Percentiles rank a stretch among this genome's conserved stretches.
These are phyloP conservation scores for Termitomyces sp. DNA, from an alignment of 768 basidiomycete genomes.

Conservation along the genomic window DNA sequence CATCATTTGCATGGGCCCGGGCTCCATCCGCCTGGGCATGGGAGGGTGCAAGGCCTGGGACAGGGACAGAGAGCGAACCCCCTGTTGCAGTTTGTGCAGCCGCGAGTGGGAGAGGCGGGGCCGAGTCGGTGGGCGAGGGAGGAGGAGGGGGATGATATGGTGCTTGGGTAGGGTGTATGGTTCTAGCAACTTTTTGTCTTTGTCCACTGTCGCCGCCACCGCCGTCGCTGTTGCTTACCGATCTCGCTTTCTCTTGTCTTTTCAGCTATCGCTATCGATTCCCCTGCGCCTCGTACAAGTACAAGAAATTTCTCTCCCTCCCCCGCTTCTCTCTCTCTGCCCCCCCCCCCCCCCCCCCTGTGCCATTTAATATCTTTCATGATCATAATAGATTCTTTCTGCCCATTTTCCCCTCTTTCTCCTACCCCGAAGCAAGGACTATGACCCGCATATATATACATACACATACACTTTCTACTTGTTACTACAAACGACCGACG, in stretches of 20 bases:
- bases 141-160: slow-evolving; percentile 12
- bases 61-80: slow-evolving; percentile 2
- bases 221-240: background rate
- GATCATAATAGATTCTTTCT: background rate
- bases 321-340: background rate
- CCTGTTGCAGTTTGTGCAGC: slow-evolving; percentile 2
- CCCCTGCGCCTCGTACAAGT: background rate
- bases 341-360: background rate
- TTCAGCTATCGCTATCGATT: background rate
- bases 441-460: too few relatives aligned
- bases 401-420: background rate
- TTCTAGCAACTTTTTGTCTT: background rate
- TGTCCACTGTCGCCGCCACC: background rate
- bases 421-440: too few relatives aligned
- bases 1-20: slow-evolving; percentile 10
- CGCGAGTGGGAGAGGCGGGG: background rate
- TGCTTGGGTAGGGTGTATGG: slow-evolving; percentile 7
- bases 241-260: background rate
- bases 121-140: background rate
- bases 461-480: too few relatives aligned
- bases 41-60: background rate
- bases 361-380: background rate
- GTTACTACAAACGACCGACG: background rate
- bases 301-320: background rate
- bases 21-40: slow-evolving; percentile 1